Evolutionary conservation across 2,329 filamentous ascomycete genomes (phyloP).

Genomic region (Arthrobotrys musiformis): DNA sequence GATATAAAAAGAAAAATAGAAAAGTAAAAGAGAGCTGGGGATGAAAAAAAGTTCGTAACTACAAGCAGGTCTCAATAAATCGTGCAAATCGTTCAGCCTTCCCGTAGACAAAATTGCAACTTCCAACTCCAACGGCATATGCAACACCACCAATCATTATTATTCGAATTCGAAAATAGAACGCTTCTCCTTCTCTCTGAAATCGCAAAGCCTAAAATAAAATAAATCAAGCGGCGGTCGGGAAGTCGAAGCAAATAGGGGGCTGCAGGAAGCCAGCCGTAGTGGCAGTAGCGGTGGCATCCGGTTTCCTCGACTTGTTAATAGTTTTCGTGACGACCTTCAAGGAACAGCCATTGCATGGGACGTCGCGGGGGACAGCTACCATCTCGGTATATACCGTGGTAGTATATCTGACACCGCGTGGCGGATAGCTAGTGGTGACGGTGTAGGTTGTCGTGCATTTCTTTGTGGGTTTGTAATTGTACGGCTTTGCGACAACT

Average conservation of each 20-base stretch:
- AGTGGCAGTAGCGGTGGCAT: constrained; percentile 21
- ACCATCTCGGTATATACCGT: constrained; percentile 12
- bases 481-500: background rate
- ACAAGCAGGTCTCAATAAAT: too few relatives aligned
- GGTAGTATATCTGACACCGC: constrained; percentile 2
- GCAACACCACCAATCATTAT: too few relatives aligned
- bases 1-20: too few relatives aligned
- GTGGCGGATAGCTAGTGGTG: constrained; percentile 19
- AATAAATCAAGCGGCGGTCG: background rate
- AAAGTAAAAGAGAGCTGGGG: too few relatives aligned
- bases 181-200: too few relatives aligned
- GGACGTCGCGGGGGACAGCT: constrained; percentile 25
- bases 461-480: background rate
- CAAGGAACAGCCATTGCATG: constrained; percentile 22
- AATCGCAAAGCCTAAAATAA: too few relatives aligned
- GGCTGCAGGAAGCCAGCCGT: background rate
- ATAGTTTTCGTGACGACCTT: constrained; percentile 7
- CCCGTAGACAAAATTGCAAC: too few relatives aligned
- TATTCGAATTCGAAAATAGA: too few relatives aligned
- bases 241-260: background rate
- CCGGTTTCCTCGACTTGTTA: background rate
- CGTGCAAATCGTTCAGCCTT: too few relatives aligned
- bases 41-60: too few relatives aligned
- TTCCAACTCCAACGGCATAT: too few relatives aligned
- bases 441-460: constrained; percentile 36